These are phyloP conservation scores for Lodderomyces jiufengensis DNA, from an alignment of 1,139 yeast genomes.

Conservation along the genomic window DNA sequence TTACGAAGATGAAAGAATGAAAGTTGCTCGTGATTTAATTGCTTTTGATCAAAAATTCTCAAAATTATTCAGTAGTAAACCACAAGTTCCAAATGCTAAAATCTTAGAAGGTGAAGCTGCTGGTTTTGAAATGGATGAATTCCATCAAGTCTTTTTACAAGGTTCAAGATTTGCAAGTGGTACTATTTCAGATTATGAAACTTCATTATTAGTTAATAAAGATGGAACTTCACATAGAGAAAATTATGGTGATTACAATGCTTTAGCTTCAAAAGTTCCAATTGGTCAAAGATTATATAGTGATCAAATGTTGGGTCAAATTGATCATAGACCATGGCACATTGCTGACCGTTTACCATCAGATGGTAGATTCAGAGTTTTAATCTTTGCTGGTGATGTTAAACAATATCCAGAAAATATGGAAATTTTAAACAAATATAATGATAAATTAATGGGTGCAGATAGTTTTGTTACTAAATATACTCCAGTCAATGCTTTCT, in stretches of 20 bases:
- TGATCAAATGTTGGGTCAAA: slow-evolving; percentile 20
- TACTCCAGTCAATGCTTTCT: slow-evolving; percentile 24
- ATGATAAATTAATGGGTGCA: slow-evolving; percentile 14
- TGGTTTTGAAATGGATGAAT: slow-evolving; percentile 27
- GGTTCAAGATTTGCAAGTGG: slow-evolving; percentile 33
- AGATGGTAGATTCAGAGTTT: slow-evolving; percentile 25
- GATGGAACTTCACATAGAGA: not conserved
- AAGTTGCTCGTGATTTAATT: slow-evolving; percentile 31
- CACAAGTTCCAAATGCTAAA: slow-evolving; percentile 18
- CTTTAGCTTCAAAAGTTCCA: slow-evolving; percentile 21
- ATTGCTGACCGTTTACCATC: slow-evolving; percentile 21
- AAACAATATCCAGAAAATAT: slow-evolving; percentile 12
- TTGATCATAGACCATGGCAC: slow-evolving; percentile 24
- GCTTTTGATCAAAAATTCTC: slow-evolving; percentile 31
- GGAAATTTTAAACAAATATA: slow-evolving; percentile 14
- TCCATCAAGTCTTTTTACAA: slow-evolving; percentile 22
- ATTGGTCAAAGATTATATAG: slow-evolving; percentile 26
- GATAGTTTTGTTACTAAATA: slow-evolving; percentile 19
- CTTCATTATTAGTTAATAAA: slow-evolving; percentile 16
- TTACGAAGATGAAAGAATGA: slow-evolving; percentile 27
- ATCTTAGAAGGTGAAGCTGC: slow-evolving; percentile 6
- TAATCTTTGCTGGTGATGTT: slow-evolving; percentile 24
- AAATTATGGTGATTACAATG: slow-evolving; percentile 5
- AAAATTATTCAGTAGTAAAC: slow-evolving; percentile 28
- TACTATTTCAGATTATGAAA: slow-evolving; percentile 25